These are phyloP conservation scores for Verticillium longisporum DNA, from an alignment of 2,329 filamentous ascomycete genomes.

Conservation along the genomic window DNA sequence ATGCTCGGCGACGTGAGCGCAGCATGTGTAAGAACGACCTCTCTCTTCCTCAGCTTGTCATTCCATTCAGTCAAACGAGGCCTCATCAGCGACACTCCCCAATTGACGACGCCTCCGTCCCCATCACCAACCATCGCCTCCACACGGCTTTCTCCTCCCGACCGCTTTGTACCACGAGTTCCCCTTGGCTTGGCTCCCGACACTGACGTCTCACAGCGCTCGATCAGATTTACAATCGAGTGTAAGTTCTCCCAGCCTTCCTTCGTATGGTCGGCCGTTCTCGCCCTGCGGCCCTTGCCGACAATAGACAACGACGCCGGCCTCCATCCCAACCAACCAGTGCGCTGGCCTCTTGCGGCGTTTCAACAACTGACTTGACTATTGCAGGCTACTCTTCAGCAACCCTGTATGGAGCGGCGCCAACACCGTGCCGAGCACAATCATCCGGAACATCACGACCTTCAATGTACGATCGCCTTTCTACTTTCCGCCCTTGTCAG, in stretches of 20 bases:
- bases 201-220: conserved; percentile 35
- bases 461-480: conserved; percentile 37
- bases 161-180: neutral
- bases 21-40: neutral
- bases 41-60: neutral
- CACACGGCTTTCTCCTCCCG: neutral
- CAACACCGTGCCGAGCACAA: conserved; percentile 42
- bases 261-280: neutral
- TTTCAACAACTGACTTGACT: neutral
- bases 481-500: neutral
- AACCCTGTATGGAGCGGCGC: conserved; percentile 49
- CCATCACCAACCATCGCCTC: neutral
- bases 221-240: conserved; percentile 42
- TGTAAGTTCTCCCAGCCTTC: conserved; percentile 27
- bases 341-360: neutral
- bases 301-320: no score
- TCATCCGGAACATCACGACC: conserved; percentile 51
- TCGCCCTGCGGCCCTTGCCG: no score
- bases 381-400: conserved; percentile 49
- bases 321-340: no score
- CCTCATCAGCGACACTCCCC: neutral
- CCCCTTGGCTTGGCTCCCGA: neutral
- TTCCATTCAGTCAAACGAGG: neutral
- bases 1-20: neutral
- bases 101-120: neutral